Base-by-base conservation (phyloP, 495 filamentous ascomycete genomes). In the Penicillium simplicissimum region DNA sequence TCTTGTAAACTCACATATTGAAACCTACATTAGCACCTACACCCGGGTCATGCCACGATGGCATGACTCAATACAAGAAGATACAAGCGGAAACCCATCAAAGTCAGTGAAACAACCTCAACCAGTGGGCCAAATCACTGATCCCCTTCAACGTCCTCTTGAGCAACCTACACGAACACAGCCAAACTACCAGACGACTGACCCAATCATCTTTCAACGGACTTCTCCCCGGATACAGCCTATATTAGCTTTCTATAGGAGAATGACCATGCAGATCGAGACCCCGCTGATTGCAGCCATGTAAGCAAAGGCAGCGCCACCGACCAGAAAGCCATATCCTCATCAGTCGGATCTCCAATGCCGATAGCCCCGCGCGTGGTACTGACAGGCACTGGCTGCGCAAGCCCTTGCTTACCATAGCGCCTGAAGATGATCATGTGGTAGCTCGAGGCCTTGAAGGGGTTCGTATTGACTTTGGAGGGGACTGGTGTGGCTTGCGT, bases 201-300 rank as follows among this genome's bases (percentile, higher is more conserved):
- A 34, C 38, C 38, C 23, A 10, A 8, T 21, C 7, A 31, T 15
- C 38, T 4, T 33, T 19, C 40, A 8, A 9, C n/a, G 51, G 51
- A 13, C 33, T 37, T 19, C 51, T 36, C 33, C n/a, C n/a, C 28
- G 28, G 1, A 9, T 56, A 13, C 23, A 43, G 8, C 2, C 23
- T 11, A 11, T 15, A 23, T 13, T 57, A 47, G n/a, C 21, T n/a
- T 35, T 14, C n/a, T 43, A 4, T 4, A 31, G 28, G 6, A 31
- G 28, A 57, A 8, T 9, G 31, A 28, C 42, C n/a, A 21, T 47
- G 28, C 40, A 47, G 55, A 57, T 57, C 40, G n/a, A 57, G 42
- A 28, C 55, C 36, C 23, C 37, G 21, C 35, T 31, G 14, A 15
- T 36, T 34, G 40, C 40, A 47, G 2, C 7, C n/a, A 43, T 14